Conservation (phyloP, 192 early-diverging fungal genomes). For the Mortierella alpina region DNA sequence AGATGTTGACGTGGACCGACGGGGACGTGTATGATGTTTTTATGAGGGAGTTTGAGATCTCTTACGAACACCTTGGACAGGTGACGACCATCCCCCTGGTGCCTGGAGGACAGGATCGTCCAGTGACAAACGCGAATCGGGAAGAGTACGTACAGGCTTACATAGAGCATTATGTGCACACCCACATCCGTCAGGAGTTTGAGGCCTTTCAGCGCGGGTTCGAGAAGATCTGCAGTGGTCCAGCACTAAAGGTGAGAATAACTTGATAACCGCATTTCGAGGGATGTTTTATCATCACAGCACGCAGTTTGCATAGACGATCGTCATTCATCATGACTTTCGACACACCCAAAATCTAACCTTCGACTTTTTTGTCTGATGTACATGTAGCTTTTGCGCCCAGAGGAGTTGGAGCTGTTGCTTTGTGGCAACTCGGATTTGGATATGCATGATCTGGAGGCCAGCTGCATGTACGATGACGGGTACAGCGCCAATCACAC, state of each 20-base stretch:
- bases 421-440: constrained; percentile 74
- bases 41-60: constrained; percentile 86
- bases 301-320: too few relatives aligned
- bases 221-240: constrained; percentile 74
- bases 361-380: background rate
- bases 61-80: constrained; percentile 67
- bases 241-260: constrained; percentile 66
- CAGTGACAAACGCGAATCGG: constrained; percentile 85
- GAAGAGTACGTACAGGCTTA: constrained; percentile 79
- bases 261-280: background rate
- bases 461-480: constrained; percentile 84
- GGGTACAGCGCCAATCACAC: constrained; percentile 76
- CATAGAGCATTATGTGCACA: constrained; percentile 73
- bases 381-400: constrained; percentile 45
- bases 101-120: constrained; percentile 67
- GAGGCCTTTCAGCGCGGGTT: constrained; percentile 85
- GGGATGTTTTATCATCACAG: constrained; percentile 11
- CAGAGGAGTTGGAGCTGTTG: constrained; percentile 81
- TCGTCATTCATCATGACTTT: background rate
- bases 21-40: constrained; percentile 85
- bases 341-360: too few relatives aligned
- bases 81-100: constrained; percentile 71
- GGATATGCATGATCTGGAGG: constrained; percentile 79
- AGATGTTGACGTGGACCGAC: constrained; percentile 84
- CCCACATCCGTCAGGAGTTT: constrained; percentile 71